Base-by-base conservation (phyloP, 495 filamentous ascomycete species). In the Xylaria grammica region DNA sequence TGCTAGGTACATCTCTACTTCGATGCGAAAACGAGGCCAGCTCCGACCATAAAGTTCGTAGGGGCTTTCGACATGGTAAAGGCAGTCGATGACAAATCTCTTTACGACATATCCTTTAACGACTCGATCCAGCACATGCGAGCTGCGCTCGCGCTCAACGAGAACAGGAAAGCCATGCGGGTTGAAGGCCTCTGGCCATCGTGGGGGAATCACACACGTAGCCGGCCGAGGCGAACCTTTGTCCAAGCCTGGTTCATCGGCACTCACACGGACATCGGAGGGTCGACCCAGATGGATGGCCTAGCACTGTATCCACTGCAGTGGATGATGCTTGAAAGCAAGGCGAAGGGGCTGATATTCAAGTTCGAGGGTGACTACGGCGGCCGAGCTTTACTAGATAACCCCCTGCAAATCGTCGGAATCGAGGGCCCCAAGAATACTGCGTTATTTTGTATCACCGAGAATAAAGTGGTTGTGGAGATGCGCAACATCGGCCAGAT, bases 101-200 rank as follows among this genome's bases (percentile, higher is more conserved):
- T 49, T 2, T 49, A 49, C 22, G 46, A 49, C 46, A 49, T 49
- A 5, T 27, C 46, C 13, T 49, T 49, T 9, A 49, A 49, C 17
- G 46, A 27, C 7, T 49, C 46, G 26, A 49, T 49, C 22, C 46
- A 49, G 17, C 46, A 49, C 10, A 49, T 49, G 46, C 46, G 20
- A 46, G 8, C n/a, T 5, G 42, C n/a, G 4, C 42, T 46, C 8
- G 22, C 22, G 46, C 46, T 27, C 22, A 49, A 49, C 10, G 46
- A 49, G 26, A 22, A 27, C 22, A 49, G 46, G 46, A 49, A 27
- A 11, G 46, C 22, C 46, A 27, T 49, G 46, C 46, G 22, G 17
- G 22, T 15, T 49, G 22, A 27, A 49, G 46, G 3, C 22, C 26
- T 49, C 24, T 27, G 46, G 46, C 46, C 46, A 49, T 24, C 46